Base-by-base conservation (phyloP, 2,329 filamentous ascomycete species). In the Daldinia sp. region DNA sequence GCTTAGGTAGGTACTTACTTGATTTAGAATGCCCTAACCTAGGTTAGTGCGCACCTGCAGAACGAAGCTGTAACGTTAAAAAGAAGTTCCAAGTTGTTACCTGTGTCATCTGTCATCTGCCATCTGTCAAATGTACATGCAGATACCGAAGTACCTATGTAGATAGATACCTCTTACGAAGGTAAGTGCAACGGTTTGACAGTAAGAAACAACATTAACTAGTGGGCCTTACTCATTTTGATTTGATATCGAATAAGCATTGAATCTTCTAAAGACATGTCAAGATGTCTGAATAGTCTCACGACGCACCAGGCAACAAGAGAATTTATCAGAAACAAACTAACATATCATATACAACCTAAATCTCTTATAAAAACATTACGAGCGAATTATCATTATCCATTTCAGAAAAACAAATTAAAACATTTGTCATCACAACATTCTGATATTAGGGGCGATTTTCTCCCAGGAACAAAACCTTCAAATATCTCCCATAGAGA, bases 201-300 rank as follows among this genome's bases (percentile, higher is more conserved):
- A n/a, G n/a, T n/a, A n/a, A n/a, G n/a, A n/a, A n/a, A n/a, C n/a
- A n/a, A n/a, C n/a, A n/a, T n/a, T n/a, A n/a, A n/a, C 17, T 50
- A 51, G 35, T 35, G 21, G 17, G 25, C 10, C 48, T 37, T 8
- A 39, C 7, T 27, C 15, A 27, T 15, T 32, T 34, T 21, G 7
- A 48, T 54, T 13, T 35, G 4, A 29, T 11, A 21, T 27, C n/a
- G 1, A 19, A n/a, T n/a, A n/a, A n/a, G n/a, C n/a, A n/a, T n/a
- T n/a, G n/a, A 29, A 13, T 45, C 21, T 29, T 21, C 6, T n/a
- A 37, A 15, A 52, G 58, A 55, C 39, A 66, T 63, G 62, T 37
- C 30, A 53, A 52, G 21, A 50, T 45, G 58, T 10, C 34, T 32
- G n/a, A 27, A 43, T 50, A 32, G 23, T 43, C 21, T 30, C 35